These are phyloP conservation scores for Pisolithus sp. DNA, from an alignment of 768 basidiomycete species.

Conservation along the genomic window DNA sequence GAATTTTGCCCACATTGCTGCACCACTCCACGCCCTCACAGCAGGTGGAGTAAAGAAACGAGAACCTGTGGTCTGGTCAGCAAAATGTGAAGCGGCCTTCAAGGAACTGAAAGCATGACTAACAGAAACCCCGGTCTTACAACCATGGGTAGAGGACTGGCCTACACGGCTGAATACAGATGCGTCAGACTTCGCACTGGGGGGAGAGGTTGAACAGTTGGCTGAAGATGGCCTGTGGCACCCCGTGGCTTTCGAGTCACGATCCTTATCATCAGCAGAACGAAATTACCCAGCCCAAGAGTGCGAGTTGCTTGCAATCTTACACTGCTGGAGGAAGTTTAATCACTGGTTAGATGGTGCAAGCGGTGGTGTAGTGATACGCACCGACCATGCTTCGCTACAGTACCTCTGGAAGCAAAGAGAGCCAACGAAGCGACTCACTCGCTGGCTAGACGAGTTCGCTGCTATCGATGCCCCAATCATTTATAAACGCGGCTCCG, in stretches of 20 bases:
- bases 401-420: not conserved
- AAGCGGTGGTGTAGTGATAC: too few species aligned
- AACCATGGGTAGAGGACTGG: not conserved
- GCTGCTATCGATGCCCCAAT: too few species aligned
- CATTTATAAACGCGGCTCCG: not conserved
- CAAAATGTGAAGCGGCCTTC: not conserved
- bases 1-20: not conserved
- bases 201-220: not conserved
- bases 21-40: not conserved
- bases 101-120: not conserved
- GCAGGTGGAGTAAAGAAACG: not conserved
- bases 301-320: not conserved
- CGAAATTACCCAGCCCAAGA: not conserved
- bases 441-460: not conserved
- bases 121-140: not conserved
- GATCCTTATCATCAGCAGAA: too few species aligned
- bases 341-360: too few species aligned
- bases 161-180: not conserved
- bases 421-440: not conserved
- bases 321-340: not conserved
- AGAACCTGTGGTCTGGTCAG: too few species aligned
- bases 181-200: not conserved
- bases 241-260: too few species aligned
- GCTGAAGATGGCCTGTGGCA: not conserved
- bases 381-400: too few species aligned